Base-by-base conservation (phyloP, 805 yeast genomes). In the Wickerhamomyces bovis region DNA sequence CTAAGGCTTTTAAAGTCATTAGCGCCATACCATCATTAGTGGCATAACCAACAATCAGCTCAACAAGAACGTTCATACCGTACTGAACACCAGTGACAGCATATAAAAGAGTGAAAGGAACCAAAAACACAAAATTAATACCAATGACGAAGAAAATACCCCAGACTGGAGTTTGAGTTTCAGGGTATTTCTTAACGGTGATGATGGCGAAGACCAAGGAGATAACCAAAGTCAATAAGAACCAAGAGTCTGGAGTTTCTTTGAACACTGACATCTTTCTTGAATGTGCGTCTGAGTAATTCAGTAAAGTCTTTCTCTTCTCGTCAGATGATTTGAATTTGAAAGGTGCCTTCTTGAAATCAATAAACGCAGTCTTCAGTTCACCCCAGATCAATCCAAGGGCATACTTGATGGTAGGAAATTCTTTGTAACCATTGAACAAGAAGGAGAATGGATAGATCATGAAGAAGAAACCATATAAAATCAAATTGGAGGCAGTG, bases 241-340 rank as follows among this genome's bases (percentile, higher is more conserved):
- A 46, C 61, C 52, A 45, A 72, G 74, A 73, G 46, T 73, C 77
- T n/a, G 84, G 87, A 23, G 80, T 84, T 53, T 81, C 87, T 20
- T 69, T 70, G 60, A 81, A 80, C 26, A 62, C 61, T 12, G 73
- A 51, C 82, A 80, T 80, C 74, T 79, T 77, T 41, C 66, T 67
- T 46, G 53, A 44, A 36, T 54, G 80, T 72, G 83, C 77, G 54
- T 81, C 86, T 16, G 18, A 15, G 39, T 44, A 41, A 22, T 19
- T 12, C 36, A 21, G 16, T 22, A 35, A 20, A 16, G n/a, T 12
- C 12, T 42, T 23, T 12, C 19, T n/a, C 22, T 20, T 33, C 13
- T 33, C 38, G 6, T 33, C 38, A 3, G 21, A 18, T 33, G 38
- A 33, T 28, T 28, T 30, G 25, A 28, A 22, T 8, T 38, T 13